Conservation (phyloP, 371 early-diverging fungal genomes). For the Rhizopus delemar region DNA sequence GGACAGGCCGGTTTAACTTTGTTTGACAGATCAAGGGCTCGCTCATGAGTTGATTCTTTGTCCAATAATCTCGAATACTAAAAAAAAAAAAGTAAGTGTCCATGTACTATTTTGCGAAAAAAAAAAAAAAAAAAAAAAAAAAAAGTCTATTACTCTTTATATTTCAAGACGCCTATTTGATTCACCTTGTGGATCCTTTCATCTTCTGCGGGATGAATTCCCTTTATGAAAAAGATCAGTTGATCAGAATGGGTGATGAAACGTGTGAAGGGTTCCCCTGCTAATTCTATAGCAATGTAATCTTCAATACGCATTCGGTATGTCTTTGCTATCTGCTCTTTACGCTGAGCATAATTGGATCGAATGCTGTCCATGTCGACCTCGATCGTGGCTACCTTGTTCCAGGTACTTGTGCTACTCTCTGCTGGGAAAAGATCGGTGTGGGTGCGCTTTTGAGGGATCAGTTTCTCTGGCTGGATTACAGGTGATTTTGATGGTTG, state of each 20-base stretch:
- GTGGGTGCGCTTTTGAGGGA: neutral
- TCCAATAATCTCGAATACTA: neutral
- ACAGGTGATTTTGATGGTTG: neutral
- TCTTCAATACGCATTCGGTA: slow-evolving; percentile 12
- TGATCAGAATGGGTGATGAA: neutral
- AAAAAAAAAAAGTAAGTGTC: neutral
- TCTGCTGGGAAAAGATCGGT: neutral
- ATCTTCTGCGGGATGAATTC: neutral
- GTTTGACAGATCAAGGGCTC: slow-evolving; percentile 8
- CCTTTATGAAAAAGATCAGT: neutral
- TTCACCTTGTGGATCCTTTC: neutral
- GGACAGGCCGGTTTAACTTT: slow-evolving; percentile 13
- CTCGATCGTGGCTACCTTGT: neutral
- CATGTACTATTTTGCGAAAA: neutral
- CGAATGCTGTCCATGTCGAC: slow-evolving; percentile 8
- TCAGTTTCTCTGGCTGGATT: neutral
- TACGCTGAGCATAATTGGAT: slow-evolving; percentile 6
- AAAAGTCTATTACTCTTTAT: neutral
- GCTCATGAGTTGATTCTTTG: slow-evolving; percentile 7
- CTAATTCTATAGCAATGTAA: slow-evolving; percentile 4
- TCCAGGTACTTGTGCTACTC: slow-evolving; percentile 1
- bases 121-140: neutral
- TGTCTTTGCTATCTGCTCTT: slow-evolving; percentile 2
- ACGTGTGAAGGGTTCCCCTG: neutral
- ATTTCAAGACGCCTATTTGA: neutral